Percentiles rank a stretch among this genome's conserved stretches.
These are phyloP conservation scores for Punica granatum DNA, from an alignment of 345 rosid species.

Conservation along the genomic window DNA sequence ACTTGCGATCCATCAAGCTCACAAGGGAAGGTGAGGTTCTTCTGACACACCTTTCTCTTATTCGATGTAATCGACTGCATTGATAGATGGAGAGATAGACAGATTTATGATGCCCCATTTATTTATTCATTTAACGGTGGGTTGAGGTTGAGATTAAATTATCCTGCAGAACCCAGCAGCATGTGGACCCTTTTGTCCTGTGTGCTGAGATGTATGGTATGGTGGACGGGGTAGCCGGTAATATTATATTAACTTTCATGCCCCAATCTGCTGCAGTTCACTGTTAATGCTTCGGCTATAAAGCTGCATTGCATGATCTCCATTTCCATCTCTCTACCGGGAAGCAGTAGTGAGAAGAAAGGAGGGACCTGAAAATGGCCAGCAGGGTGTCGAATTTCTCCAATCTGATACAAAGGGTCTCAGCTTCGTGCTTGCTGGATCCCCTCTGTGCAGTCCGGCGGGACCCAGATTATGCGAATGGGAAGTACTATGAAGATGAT, in stretches of 20 bases:
- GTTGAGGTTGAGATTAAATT: not conserved
- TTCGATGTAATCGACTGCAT: no score
- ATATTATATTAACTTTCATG: not conserved
- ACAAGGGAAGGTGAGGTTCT: not conserved
- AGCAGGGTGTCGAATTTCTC: slow-evolving; percentile 77
- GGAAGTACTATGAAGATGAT: no score
- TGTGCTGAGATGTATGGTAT: not conserved
- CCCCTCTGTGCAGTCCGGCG: slow-evolving; percentile 66
- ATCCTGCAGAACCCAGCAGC: not conserved
- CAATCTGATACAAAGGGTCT: slow-evolving; percentile 87
- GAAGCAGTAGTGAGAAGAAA: not conserved
- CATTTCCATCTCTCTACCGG: not conserved
- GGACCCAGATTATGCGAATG: no score
- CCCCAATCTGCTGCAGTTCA: not conserved
- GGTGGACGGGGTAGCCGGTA: not conserved
- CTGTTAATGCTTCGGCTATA: not conserved
- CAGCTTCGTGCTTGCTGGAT: slow-evolving; percentile 86
- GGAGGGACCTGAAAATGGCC: slow-evolving; percentile 1
- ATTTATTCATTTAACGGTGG: not conserved
- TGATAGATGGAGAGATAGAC: no score
- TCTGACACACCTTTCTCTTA: no score
- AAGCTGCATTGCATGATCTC: not conserved
- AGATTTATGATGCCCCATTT: not conserved
- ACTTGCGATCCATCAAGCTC: not conserved
- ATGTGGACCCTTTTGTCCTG: not conserved